Conservation (phyloP, 164 flowering plant genomes). For the Annona squamosa region DNA sequence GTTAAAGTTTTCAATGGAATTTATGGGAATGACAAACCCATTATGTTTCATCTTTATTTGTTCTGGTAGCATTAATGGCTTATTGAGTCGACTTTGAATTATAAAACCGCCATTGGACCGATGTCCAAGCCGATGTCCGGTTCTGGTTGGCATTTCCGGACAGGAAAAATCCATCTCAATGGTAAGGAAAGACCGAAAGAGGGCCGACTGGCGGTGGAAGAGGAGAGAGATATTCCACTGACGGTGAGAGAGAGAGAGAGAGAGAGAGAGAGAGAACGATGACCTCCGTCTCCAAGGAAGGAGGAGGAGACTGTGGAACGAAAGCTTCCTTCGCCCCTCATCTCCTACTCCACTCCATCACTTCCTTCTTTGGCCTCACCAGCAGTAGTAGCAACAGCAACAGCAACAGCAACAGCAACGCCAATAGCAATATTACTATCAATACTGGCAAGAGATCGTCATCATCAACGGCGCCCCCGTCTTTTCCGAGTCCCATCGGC, state of each 20-base stretch:
- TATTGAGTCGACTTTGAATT: too few species aligned
- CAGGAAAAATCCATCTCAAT: too few species aligned
- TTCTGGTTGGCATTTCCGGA: too few species aligned
- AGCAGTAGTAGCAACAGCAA: neutral
- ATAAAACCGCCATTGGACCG: too few species aligned
- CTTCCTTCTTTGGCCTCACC: conserved; percentile 3
- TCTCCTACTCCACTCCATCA: conserved; percentile 5
- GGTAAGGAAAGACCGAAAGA: too few species aligned
- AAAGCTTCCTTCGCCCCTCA: neutral
- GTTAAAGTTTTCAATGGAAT: too few species aligned
- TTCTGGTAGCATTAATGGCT: too few species aligned
- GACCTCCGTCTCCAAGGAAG: neutral
- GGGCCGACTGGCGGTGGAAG: too few species aligned
- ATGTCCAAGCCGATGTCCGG: too few species aligned
- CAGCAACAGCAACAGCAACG: neutral
- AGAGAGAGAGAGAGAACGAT: neutral
- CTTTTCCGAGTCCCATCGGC: neutral
- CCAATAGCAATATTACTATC: neutral
- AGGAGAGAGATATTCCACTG: too few species aligned
- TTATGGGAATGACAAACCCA: too few species aligned
- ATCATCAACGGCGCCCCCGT: neutral
- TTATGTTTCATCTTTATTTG: too few species aligned
- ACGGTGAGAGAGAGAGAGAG: neutral
- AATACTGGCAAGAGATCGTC: neutral
- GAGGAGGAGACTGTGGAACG: neutral